Percentiles rank a stretch among this genome's conserved stretches.
phyloP scores from a whole-genome alignment of 2,329 filamentous ascomycete genomes.

The Conoideocrella luteorostrata region DNA sequence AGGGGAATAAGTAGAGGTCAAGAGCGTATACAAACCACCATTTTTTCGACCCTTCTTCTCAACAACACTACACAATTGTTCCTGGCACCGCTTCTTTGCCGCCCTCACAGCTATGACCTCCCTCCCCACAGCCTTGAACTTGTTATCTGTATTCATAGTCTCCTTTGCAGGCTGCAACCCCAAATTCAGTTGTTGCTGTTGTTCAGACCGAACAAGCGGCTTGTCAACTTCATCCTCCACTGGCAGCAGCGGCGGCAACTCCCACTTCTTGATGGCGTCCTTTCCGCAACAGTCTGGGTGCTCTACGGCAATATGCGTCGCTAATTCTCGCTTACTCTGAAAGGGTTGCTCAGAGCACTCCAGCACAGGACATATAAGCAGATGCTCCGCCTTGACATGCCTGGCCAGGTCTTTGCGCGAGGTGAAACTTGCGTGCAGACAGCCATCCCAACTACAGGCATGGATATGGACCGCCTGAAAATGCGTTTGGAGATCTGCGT shows the following conservation, averaged over 20 bases:
- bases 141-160: no score
- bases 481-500: conserved; percentile 19
- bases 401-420: conserved; percentile 32
- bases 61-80: no score
- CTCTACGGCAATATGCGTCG: conserved; percentile 30
- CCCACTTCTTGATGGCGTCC: conserved; percentile 20
- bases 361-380: conserved; percentile 33
- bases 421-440: conserved; percentile 27
- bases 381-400: conserved; percentile 38
- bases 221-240: no score
- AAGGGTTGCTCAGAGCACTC: conserved; percentile 33
- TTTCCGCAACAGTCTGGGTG: conserved; percentile 21
- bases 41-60: no score
- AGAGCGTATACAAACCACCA: no score
- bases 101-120: no score
- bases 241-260: conserved; percentile 13
- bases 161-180: no score
- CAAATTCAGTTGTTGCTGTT: no score
- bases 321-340: conserved; percentile 25
- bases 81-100: no score
- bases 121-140: no score
- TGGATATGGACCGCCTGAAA: conserved; percentile 24
- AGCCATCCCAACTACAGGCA: conserved; percentile 35
- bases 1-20: no score
- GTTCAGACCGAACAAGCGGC: no score